Conservation (phyloP, 108 stramenopile genomes). For the Skeletonema grethae region DNA sequence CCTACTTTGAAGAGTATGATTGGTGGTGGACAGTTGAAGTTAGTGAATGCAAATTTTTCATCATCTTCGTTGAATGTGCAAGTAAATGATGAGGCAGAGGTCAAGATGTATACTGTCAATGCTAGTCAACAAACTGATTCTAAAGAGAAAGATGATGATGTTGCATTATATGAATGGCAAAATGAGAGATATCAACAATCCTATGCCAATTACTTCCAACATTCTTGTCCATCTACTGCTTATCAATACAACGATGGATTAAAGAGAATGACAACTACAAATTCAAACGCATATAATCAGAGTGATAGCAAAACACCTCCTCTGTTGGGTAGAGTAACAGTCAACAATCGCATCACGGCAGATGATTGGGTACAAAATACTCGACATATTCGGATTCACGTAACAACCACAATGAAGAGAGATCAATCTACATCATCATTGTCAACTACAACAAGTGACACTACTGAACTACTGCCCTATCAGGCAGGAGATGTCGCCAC, state of each 20-base stretch:
- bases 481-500: conserved; percentile 80
- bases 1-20: conserved; percentile 13
- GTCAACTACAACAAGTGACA: background rate
- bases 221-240: conserved; percentile 61
- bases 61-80: background rate
- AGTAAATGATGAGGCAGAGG: background rate
- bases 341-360: conserved; percentile 71
- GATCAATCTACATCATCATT: background rate
- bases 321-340: conserved; percentile 51
- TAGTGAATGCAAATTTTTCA: background rate
- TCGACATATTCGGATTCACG: conserved; percentile 62
- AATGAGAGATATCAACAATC: conserved; percentile 26
- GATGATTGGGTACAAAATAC: conserved; percentile 82
- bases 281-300: background rate
- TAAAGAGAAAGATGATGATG: background rate
- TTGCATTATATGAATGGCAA: conserved; percentile 53
- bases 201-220: conserved; percentile 64
- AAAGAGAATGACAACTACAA: background rate
- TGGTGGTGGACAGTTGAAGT: background rate
- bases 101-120: conserved; percentile 1
- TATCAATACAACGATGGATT: conserved; percentile 56
- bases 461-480: conserved; percentile 56
- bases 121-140: background rate
- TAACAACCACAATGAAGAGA: background rate
- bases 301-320: conserved; percentile 12